Evolutionary conservation across 805 yeast genomes (phyloP).

Genomic region (Cyberlindnera mississippiensis): DNA sequence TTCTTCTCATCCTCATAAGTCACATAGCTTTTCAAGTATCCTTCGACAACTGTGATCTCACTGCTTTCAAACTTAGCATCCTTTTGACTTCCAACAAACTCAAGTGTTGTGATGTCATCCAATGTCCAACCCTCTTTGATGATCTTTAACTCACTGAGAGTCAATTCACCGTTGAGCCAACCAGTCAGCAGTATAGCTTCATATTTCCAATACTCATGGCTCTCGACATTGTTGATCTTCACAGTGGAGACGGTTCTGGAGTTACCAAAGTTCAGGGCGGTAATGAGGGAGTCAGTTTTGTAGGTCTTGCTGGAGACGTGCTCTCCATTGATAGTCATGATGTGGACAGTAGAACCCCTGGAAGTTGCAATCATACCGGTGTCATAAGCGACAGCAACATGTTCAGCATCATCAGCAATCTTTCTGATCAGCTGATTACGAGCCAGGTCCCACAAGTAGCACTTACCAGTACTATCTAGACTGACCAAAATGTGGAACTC

Average conservation of each 20-base stretch:
- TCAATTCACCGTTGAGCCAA: constrained; percentile 29
- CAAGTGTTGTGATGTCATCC: constrained; percentile 22
- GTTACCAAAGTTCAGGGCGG: constrained; percentile 29
- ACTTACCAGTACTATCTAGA: constrained; percentile 50
- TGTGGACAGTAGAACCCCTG: constrained; percentile 24
- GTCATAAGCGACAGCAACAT: constrained; percentile 47
- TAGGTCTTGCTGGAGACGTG: constrained; percentile 27
- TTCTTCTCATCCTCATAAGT: constrained; percentile 33
- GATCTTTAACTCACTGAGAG: constrained; percentile 30
- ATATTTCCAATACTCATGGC: constrained; percentile 38
- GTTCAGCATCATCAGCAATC: constrained; percentile 22
- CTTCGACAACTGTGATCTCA: constrained; percentile 31
- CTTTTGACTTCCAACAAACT: constrained; percentile 19
- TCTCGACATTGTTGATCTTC: constrained; percentile 25
- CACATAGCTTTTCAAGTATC: constrained; percentile 30
- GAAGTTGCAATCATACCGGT: constrained; percentile 48
- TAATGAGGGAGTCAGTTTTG: constrained; percentile 17
- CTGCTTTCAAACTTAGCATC: constrained; percentile 15
- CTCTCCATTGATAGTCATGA: constrained; percentile 56
- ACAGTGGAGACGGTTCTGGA: constrained; percentile 25
- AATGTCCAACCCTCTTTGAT: constrained; percentile 24
- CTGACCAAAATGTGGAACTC: constrained; percentile 54
- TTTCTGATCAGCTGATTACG: constrained; percentile 46
- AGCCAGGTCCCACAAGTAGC: constrained; percentile 63
- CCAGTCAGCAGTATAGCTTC: constrained; percentile 36